These are phyloP conservation scores for Wallacemonas sp. DNA, from an alignment of 208 protist genomes.

Conservation along the genomic window DNA sequence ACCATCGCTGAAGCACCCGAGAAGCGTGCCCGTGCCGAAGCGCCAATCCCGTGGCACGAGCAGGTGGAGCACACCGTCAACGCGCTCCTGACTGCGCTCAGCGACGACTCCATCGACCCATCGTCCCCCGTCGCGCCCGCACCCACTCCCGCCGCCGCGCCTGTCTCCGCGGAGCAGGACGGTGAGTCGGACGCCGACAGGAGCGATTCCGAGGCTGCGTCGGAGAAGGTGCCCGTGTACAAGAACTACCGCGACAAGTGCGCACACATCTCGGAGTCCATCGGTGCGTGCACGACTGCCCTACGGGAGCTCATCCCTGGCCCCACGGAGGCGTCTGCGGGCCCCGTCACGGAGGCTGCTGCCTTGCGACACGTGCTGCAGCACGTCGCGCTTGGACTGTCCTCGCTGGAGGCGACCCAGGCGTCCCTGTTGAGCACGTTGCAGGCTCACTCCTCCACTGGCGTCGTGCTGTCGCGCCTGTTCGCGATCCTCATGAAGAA, in stretches of 20 bases:
- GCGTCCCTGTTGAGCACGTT: slow-evolving; percentile 28
- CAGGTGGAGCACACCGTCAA: slow-evolving; percentile 14
- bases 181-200: slow-evolving; percentile 1
- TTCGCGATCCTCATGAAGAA: slow-evolving; percentile 91
- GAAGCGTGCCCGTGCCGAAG: slow-evolving; percentile 45
- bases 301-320: slow-evolving; percentile 20
- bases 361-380: slow-evolving; percentile 11
- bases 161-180: not conserved
- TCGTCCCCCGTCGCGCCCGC: not conserved
- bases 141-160: too few species aligned
- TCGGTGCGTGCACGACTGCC: slow-evolving; percentile 14
- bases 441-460: slow-evolving; percentile 55
- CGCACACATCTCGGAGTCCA: not conserved
- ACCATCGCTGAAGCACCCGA: slow-evolving; percentile 1
- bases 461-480: slow-evolving; percentile 82
- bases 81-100: slow-evolving; percentile 14
- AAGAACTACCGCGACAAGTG: slow-evolving; percentile 19
- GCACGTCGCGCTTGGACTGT: not conserved
- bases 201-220: not conserved
- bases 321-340: not conserved
- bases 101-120: slow-evolving; percentile 10
- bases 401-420: slow-evolving; percentile 17
- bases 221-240: slow-evolving; percentile 16
- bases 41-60: slow-evolving; percentile 10
- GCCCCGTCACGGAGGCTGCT: not conserved